Percentiles rank a stretch among this genome's conserved stretches.
Evolutionary conservation across 1,284 basidiomycete species (phyloP).

Genomic region (Tilletia setariae): DNA sequence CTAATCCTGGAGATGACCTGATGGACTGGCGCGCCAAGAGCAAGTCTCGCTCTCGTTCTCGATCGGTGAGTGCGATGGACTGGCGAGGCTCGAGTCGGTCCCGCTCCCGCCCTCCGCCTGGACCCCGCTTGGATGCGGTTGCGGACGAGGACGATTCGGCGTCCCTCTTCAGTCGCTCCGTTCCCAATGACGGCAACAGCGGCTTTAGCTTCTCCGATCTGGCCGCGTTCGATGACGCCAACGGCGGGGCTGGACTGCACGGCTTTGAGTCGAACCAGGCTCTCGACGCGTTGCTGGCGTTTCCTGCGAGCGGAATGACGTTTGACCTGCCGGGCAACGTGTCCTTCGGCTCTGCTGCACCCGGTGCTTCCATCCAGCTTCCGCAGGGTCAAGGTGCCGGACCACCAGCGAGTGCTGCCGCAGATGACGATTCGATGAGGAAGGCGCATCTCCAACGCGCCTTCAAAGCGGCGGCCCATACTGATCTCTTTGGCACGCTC

Average conservation of each 20-base stretch:
- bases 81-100: conserved; percentile 90
- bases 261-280: not conserved
- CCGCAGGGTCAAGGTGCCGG: not conserved
- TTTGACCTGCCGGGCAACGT: not conserved
- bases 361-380: not conserved
- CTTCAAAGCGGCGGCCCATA: conserved; percentile 42
- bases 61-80: conserved; percentile 69
- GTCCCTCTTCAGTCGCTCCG: conserved; percentile 34
- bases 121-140: conserved; percentile 32
- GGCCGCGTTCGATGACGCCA: conserved; percentile 27
- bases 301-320: not conserved
- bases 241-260: not conserved
- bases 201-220: conserved; percentile 37
- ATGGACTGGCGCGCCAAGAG: conserved; percentile 54
- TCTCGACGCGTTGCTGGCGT: conserved; percentile 4
- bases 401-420: not conserved
- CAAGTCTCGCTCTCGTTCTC: conserved; percentile 56
- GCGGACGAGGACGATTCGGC: conserved; percentile 31
- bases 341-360: not conserved
- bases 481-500: conserved; percentile 35
- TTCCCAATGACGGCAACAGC: conserved; percentile 24
- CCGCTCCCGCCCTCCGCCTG: conserved; percentile 73
- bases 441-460: conserved; percentile 40
- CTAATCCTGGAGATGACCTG: conserved; percentile 48
- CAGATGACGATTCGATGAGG: conserved; percentile 23